These are phyloP conservation scores for Blastobotrys terrestris DNA, from an alignment of 805 yeast genomes.

Conservation along the genomic window DNA sequence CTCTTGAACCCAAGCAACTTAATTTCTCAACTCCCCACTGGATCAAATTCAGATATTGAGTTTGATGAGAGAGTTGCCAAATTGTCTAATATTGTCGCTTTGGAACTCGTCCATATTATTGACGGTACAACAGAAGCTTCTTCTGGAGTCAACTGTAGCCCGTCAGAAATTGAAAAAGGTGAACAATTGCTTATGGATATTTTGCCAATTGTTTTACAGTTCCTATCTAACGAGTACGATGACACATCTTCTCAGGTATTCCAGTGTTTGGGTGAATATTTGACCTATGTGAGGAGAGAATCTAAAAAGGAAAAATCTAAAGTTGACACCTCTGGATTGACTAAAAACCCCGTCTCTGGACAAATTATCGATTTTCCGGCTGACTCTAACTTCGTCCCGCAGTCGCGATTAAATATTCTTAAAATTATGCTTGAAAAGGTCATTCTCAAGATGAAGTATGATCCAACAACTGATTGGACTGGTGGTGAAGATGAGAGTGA, in stretches of 20 bases:
- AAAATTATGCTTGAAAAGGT: constrained; percentile 60
- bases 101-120: constrained; percentile 64
- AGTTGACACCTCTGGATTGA: constrained; percentile 34
- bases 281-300: constrained; percentile 52
- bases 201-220: constrained; percentile 67
- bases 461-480: constrained; percentile 60
- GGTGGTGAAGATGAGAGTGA: constrained; percentile 62
- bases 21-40: constrained; percentile 35
- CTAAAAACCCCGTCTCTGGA: constrained; percentile 23
- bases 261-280: constrained; percentile 69
- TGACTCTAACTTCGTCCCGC: constrained; percentile 27
- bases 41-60: constrained; percentile 40
- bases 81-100: constrained; percentile 64
- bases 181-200: constrained; percentile 49
- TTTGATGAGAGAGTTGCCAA: constrained; percentile 73
- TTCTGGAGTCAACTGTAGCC: constrained; percentile 19
- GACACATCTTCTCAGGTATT: constrained; percentile 81
- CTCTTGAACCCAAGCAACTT: constrained; percentile 61
- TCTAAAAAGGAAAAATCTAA: constrained; percentile 43
- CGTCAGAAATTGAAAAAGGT: constrained; percentile 25
- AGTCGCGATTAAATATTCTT: constrained; percentile 46
- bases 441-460: constrained; percentile 73
- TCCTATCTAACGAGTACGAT: constrained; percentile 77
- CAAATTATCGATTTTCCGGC: constrained; percentile 24
- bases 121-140: constrained; percentile 36